Conservation (phyloP, 2,329 filamentous ascomycete genomes). For the Epichloe uncinata region DNA sequence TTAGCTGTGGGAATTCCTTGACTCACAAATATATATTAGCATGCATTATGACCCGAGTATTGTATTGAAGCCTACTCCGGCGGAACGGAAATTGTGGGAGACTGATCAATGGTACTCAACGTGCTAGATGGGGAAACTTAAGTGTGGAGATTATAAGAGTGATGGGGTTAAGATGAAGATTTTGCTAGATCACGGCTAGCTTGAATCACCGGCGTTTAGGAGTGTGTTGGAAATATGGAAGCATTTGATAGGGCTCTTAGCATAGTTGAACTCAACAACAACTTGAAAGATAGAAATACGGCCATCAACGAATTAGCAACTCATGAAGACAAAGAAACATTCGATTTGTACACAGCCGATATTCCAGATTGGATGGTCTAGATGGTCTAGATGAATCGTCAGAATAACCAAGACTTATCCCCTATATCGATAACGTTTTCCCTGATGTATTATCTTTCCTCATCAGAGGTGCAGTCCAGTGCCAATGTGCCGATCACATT, state of each 20-base stretch:
- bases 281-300: background rate
- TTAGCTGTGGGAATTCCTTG: background rate
- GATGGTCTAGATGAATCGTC: too few species aligned
- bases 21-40: slow-evolving; percentile 11
- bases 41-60: slow-evolving; percentile 32
- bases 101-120: background rate
- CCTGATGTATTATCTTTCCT: too few species aligned
- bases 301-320: too few species aligned
- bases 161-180: background rate
- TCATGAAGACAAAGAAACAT: too few species aligned
- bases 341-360: too few species aligned
- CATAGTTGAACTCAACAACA: slow-evolving; percentile 5
- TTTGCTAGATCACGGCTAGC: background rate
- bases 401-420: too few species aligned
- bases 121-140: background rate
- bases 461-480: too few species aligned
- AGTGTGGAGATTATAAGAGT: background rate
- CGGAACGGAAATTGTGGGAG: background rate
- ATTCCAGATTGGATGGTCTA: too few species aligned
- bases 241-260: background rate
- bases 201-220: background rate
- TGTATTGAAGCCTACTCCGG: slow-evolving; percentile 22
- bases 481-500: too few species aligned
- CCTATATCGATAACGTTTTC: too few species aligned
- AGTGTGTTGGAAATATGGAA: background rate